phyloP scores from a whole-genome alignment of 2,329 filamentous ascomycete species.

The Hypoxylon sp. region DNA sequence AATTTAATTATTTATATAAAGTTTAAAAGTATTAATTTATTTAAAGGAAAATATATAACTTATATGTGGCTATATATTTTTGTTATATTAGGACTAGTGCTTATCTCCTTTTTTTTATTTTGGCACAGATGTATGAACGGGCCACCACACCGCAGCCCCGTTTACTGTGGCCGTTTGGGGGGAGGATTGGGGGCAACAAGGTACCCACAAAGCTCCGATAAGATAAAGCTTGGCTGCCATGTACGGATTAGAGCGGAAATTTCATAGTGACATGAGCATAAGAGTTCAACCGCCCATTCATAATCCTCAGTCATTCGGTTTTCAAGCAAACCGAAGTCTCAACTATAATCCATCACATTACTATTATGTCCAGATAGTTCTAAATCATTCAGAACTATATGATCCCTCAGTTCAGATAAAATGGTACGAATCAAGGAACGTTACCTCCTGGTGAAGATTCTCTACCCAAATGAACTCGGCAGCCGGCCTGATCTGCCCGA shows the following conservation, averaged over 20 bases:
- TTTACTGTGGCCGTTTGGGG: no score
- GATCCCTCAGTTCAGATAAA: constrained; percentile 36
- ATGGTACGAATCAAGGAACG: constrained; percentile 98
- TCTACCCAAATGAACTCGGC: constrained; percentile 78
- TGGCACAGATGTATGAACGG: neutral
- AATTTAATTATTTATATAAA: no score
- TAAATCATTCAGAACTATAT: neutral
- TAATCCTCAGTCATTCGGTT: neutral
- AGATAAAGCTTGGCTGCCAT: constrained; percentile 45
- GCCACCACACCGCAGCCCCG: no score
- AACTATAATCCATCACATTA: neutral
- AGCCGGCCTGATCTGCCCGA: constrained; percentile 63
- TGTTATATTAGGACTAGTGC: no score
- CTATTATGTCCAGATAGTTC: neutral
- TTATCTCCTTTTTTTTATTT: no score
- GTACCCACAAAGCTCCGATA: constrained; percentile 34
- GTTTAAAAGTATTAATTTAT: no score
- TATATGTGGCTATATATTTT: no score
- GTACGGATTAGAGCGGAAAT: constrained; percentile 29
- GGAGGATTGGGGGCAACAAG: neutral
- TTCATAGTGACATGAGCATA: constrained; percentile 10
- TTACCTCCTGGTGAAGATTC: constrained; percentile 93
- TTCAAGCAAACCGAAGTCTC: neutral
- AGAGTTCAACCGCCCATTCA: neutral
- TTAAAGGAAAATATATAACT: no score